These are phyloP conservation scores for Suhomyces xylopsoci DNA, from an alignment of 805 yeast species.

Conservation along the genomic window DNA sequence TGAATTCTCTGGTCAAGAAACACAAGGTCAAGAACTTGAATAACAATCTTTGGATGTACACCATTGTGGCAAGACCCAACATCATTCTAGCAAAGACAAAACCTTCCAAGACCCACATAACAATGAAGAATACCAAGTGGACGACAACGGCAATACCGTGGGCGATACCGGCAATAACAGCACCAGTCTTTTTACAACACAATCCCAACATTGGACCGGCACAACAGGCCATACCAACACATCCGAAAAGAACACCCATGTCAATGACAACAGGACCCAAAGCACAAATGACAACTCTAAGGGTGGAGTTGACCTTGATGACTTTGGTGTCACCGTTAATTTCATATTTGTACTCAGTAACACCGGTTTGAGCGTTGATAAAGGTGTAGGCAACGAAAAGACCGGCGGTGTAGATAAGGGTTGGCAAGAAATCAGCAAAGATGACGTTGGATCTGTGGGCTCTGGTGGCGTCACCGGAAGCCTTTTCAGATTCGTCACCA, in stretches of 20 bases:
- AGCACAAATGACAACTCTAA: constrained; percentile 75
- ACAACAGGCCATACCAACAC: constrained; percentile 88
- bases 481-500: constrained; percentile 65
- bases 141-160: constrained; percentile 92
- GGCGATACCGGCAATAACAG: constrained; percentile 92
- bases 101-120: constrained; percentile 96
- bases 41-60: constrained; percentile 82
- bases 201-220: constrained; percentile 93
- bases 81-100: constrained; percentile 85
- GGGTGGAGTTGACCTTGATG: constrained; percentile 59
- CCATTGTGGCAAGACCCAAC: constrained; percentile 78
- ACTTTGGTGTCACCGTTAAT: constrained; percentile 29
- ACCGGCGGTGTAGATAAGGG: constrained; percentile 65
- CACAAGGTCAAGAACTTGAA: constrained; percentile 79
- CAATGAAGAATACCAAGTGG: constrained; percentile 84
- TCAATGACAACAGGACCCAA: constrained; percentile 90
- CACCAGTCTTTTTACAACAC: constrained; percentile 96
- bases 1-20: constrained; percentile 90
- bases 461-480: constrained; percentile 66
- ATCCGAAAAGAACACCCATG: constrained; percentile 76
- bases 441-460: constrained; percentile 76
- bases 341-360: constrained; percentile 39
- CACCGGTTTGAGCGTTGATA: constrained; percentile 86
- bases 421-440: constrained; percentile 76
- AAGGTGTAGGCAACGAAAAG: constrained; percentile 76